A percentile compares a stretch with the other conserved stretches of the same genome.
Evolutionary conservation across 2,329 filamentous ascomycete species (phyloP).

Genomic region (Pleochaeta shiraiana): DNA sequence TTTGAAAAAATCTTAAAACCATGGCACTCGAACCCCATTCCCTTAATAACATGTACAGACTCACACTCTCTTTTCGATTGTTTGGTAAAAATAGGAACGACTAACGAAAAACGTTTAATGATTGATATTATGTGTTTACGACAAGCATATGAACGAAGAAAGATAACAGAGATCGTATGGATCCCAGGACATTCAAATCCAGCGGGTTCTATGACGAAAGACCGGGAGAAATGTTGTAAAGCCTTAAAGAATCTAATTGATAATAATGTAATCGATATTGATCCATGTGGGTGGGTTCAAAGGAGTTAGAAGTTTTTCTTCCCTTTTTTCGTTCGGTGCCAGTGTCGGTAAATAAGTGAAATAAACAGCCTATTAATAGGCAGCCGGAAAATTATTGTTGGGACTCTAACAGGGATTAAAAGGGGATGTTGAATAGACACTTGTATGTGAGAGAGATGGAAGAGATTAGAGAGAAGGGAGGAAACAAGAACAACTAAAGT

Average conservation of each 20-base stretch:
- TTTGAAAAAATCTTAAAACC: background rate
- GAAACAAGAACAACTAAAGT: background rate
- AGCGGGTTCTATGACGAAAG: background rate
- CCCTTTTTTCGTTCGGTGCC: too few relatives aligned
- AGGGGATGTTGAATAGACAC: background rate
- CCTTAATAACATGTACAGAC: background rate
- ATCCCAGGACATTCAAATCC: background rate
- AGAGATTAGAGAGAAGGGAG: background rate
- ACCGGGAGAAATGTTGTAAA: too few relatives aligned
- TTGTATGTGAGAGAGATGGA: background rate
- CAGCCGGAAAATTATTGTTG: background rate
- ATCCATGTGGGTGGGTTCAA: too few relatives aligned
- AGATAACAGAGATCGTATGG: background rate
- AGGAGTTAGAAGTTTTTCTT: too few relatives aligned
- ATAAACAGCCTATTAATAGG: background rate
- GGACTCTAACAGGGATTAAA: background rate
- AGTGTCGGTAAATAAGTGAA: background rate
- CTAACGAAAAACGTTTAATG: background rate
- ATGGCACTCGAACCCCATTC: background rate
- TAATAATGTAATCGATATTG: too few relatives aligned
- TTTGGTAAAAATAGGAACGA: background rate
- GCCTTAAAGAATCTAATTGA: too few relatives aligned
- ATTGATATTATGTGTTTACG: background rate
- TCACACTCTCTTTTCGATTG: background rate
- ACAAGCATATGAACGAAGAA: background rate